Conservation (phyloP, 2,329 filamentous ascomycete species). For the Apiospora hydei region DNA sequence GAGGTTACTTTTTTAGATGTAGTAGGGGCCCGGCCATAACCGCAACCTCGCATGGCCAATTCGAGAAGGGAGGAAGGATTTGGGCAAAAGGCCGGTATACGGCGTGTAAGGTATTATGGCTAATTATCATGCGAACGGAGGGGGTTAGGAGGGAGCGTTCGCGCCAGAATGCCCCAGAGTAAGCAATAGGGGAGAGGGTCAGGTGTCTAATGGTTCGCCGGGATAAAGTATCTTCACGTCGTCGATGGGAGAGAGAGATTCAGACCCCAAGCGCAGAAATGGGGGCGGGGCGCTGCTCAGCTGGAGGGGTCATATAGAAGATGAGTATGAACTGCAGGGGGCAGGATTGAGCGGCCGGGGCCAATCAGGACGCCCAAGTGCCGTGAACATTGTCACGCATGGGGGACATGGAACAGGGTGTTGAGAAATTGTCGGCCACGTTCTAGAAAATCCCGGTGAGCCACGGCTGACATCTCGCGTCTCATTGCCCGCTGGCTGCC, state of each 20-base stretch:
- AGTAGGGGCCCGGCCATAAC: neutral
- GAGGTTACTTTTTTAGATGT: neutral
- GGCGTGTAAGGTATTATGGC: neutral
- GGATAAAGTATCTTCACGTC: neutral
- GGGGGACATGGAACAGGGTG: neutral
- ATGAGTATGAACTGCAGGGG: slow-evolving; percentile 14
- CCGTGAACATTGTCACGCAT: neutral
- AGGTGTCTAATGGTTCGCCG: slow-evolving; percentile 13
- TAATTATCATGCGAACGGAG: slow-evolving; percentile 1
- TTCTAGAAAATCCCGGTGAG: slow-evolving; percentile 10
- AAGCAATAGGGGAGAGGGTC: slow-evolving; percentile 16
- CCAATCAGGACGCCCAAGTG: neutral
- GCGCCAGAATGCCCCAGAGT: neutral
- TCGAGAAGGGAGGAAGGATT: slow-evolving; percentile 2
- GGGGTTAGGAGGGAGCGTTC: neutral
- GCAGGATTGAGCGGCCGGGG: neutral
- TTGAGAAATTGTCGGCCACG: neutral
- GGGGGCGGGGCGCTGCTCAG: slow-evolving; percentile 18
- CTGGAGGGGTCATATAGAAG: slow-evolving; percentile 20
- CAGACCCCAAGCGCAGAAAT: slow-evolving; percentile 13
- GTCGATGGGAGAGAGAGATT: slow-evolving; percentile 5
- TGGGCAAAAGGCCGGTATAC: slow-evolving; percentile 9
- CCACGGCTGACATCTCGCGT: slow-evolving; percentile 7
- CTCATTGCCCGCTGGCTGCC: neutral
- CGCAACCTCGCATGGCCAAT: neutral